Conservation (phyloP, 2,329 filamentous ascomycete species). For the Aspergillus alliaceus region DNA sequence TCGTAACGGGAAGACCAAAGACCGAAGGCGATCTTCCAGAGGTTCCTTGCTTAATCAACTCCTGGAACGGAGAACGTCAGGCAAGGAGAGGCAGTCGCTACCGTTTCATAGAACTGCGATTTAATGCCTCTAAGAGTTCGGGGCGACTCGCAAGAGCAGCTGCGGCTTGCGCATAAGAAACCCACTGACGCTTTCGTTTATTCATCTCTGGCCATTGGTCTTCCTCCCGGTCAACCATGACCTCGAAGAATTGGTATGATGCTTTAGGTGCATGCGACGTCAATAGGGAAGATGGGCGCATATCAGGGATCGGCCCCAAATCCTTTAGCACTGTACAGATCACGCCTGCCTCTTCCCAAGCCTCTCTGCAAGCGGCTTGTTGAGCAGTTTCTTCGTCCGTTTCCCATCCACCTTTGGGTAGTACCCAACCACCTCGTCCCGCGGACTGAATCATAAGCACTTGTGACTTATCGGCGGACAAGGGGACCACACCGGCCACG, state of each 20-base stretch:
- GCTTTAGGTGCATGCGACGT: slow-evolving; percentile 66
- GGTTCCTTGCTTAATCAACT: neutral
- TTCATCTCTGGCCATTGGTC: slow-evolving; percentile 89
- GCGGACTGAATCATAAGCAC: slow-evolving; percentile 94
- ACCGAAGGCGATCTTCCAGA: neutral
- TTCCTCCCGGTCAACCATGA: slow-evolving; percentile 81
- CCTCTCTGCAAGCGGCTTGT: slow-evolving; percentile 82
- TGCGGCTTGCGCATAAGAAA: slow-evolving; percentile 78
- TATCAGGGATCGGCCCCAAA: slow-evolving; percentile 82
- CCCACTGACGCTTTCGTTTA: slow-evolving; percentile 89
- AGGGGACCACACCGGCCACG: slow-evolving; percentile 89
- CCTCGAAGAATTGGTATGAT: slow-evolving; percentile 66
- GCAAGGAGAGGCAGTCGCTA: slow-evolving; percentile 22
- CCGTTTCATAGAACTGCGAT: slow-evolving; percentile 70
- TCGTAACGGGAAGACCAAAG: slow-evolving; percentile 19
- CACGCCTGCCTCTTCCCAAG: slow-evolving; percentile 98
- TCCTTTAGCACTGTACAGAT: slow-evolving; percentile 80
- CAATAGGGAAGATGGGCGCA: slow-evolving; percentile 58
- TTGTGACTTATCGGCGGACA: slow-evolving; percentile 80
- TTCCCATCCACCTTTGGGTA: slow-evolving; percentile 98
- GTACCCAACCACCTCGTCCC: slow-evolving; percentile 87
- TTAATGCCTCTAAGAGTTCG: slow-evolving; percentile 84
- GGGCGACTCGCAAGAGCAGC: slow-evolving; percentile 74
- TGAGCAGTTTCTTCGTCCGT: slow-evolving; percentile 84
- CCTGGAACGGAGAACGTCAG: slow-evolving; percentile 1